These are phyloP conservation scores for Podaxis rugospora DNA, from an alignment of 768 basidiomycete species.

Conservation along the genomic window DNA sequence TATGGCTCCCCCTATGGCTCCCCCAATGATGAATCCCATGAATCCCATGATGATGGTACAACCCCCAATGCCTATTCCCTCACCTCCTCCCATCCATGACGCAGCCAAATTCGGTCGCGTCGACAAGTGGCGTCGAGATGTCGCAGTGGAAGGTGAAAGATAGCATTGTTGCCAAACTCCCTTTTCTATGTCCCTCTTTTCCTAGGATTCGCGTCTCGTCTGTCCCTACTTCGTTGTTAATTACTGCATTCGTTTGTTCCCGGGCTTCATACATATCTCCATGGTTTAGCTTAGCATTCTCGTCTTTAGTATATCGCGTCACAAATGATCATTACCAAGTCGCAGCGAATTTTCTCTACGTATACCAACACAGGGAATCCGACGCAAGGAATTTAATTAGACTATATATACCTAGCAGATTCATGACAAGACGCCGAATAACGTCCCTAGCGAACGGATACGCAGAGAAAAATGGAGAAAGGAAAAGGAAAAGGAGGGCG, in stretches of 20 bases:
- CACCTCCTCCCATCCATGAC: conserved; percentile 64
- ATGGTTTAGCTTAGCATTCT: neutral
- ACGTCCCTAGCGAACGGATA: neutral
- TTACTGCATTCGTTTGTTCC: neutral
- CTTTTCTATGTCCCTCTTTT: neutral
- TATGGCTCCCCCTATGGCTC: conserved; percentile 21
- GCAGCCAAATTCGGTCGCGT: conserved; percentile 65
- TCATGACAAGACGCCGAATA: neutral
- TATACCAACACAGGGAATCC: conserved; percentile 8
- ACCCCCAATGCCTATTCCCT: conserved; percentile 46
- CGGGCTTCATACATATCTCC: neutral
- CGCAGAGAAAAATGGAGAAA: neutral
- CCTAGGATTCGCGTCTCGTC: neutral
- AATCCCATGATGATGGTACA: conserved; percentile 36
- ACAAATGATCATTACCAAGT: neutral
- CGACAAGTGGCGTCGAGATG: conserved; percentile 78
- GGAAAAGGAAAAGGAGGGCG: neutral
- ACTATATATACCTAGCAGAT: conserved; percentile 4
- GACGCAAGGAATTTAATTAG: conserved; percentile 9
- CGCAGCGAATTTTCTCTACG: neutral
- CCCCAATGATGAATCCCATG: conserved; percentile 37
- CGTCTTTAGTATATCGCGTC: neutral
- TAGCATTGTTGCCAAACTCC: neutral
- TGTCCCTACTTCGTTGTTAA: neutral
- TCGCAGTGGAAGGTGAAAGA: conserved; percentile 62